Evolutionary conservation across 805 yeast species (phyloP).

Genomic region (Lachancea cidri): DNA sequence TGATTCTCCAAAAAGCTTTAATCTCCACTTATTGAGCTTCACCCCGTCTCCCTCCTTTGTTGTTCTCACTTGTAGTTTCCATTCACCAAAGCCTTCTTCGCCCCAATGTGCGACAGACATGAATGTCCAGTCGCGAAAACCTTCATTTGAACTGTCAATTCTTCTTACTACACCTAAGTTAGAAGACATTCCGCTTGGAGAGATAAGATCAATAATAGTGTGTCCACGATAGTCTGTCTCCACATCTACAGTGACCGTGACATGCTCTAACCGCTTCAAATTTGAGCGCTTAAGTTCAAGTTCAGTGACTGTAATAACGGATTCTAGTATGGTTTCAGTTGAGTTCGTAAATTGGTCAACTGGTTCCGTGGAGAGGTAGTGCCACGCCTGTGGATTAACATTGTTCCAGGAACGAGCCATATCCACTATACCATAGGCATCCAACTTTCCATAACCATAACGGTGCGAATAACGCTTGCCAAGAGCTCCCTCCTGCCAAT

Average conservation of each 20-base stretch:
- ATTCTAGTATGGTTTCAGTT: slow-evolving; percentile 26
- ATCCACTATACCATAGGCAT: slow-evolving; percentile 69
- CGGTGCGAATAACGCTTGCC: slow-evolving; percentile 71
- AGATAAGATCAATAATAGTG: slow-evolving; percentile 55
- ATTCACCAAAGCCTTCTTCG: slow-evolving; percentile 80
- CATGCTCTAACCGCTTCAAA: slow-evolving; percentile 74
- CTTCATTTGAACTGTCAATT: slow-evolving; percentile 49
- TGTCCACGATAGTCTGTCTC: slow-evolving; percentile 63
- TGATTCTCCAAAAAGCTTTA: slow-evolving; percentile 78
- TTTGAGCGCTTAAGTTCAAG: slow-evolving; percentile 51
- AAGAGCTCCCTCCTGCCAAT: slow-evolving; percentile 69
- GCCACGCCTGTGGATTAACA: slow-evolving; percentile 92
- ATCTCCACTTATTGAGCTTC: slow-evolving; percentile 61
- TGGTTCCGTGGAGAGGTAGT: slow-evolving; percentile 40
- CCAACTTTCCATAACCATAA: slow-evolving; percentile 90
- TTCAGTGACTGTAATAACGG: slow-evolving; percentile 41
- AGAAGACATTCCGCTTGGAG: slow-evolving; percentile 74
- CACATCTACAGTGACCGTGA: slow-evolving; percentile 73
- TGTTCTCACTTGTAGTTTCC: slow-evolving; percentile 68
- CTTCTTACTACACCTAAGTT: slow-evolving; percentile 65
- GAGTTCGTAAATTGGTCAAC: slow-evolving; percentile 31
- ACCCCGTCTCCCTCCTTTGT: slow-evolving; percentile 35
- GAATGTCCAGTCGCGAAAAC: slow-evolving; percentile 82
- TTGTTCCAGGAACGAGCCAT: slow-evolving; percentile 70
- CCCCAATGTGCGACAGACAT: slow-evolving; percentile 99